Evolutionary conservation across 768 basidiomycete genomes (phyloP).

Genomic region (Cubamyces sp.): DNA sequence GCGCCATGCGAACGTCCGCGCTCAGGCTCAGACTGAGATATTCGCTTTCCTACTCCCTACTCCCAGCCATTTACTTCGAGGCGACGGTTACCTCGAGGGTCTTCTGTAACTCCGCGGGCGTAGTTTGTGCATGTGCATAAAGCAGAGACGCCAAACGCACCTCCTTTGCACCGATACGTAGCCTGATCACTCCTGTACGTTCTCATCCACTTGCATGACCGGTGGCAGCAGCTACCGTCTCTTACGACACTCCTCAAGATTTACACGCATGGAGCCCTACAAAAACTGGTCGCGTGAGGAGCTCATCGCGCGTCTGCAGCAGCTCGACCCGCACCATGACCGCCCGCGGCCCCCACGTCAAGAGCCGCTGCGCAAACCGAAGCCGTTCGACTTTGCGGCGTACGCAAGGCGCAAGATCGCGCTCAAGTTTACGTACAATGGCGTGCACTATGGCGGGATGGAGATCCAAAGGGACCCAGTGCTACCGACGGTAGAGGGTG

Average conservation of each 20-base stretch:
- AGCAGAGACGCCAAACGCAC: not conserved
- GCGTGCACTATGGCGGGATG: slow-evolving; percentile 90
- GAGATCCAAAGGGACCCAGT: slow-evolving; percentile 76
- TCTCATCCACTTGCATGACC: slow-evolving; percentile 36
- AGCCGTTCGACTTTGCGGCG: slow-evolving; percentile 64
- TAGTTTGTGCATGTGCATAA: too few species aligned
- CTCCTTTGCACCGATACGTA: not conserved
- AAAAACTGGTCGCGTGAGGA: slow-evolving; percentile 67
- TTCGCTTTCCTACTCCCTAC: not conserved
- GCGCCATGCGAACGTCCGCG: not conserved
- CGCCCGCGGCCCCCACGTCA: slow-evolving; percentile 19
- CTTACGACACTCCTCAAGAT: slow-evolving; percentile 28
- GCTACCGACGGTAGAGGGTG: slow-evolving; percentile 89
- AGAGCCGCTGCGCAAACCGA: slow-evolving; percentile 33
- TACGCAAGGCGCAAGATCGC: slow-evolving; percentile 90
- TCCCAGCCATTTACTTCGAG: too few species aligned
- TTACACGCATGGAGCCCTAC: slow-evolving; percentile 47
- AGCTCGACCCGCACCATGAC: slow-evolving; percentile 49
- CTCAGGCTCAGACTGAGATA: not conserved
- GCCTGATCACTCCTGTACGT: too few species aligned
- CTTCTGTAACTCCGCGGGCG: too few species aligned
- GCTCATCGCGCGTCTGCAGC: slow-evolving; percentile 64
- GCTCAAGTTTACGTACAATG: slow-evolving; percentile 89
- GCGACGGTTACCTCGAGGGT: too few species aligned
- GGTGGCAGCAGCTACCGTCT: slow-evolving; percentile 40